phyloP scores from a whole-genome alignment of 768 basidiomycete species.

The Leccinum disarticulatum region DNA sequence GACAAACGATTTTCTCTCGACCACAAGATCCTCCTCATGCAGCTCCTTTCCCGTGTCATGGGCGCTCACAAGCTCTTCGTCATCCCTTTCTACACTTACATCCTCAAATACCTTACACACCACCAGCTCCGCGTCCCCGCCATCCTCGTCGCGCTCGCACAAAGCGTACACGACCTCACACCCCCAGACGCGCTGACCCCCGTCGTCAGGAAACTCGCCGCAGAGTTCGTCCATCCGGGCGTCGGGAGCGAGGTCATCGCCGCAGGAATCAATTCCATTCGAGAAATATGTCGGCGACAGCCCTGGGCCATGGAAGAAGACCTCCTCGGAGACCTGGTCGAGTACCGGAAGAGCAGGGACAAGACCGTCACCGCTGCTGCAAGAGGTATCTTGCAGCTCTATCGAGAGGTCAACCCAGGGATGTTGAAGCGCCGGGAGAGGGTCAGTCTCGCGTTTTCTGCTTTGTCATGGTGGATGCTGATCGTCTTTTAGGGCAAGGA shows the following conservation, averaged over 20 bases:
- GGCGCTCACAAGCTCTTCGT: conserved; percentile 91
- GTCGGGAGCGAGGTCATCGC: conserved; percentile 94
- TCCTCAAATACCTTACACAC: conserved; percentile 90
- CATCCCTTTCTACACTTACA: conserved; percentile 93
- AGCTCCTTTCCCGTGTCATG: conserved; percentile 92
- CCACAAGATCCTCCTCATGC: conserved; percentile 97
- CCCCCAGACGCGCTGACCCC: conserved; percentile 92
- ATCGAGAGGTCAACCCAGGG: conserved; percentile 93
- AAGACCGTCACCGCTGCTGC: conserved; percentile 91
- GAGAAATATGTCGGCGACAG: conserved; percentile 92
- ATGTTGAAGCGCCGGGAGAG: conserved; percentile 88
- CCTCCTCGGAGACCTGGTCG: conserved; percentile 85
- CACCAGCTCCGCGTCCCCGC: conserved; percentile 90
- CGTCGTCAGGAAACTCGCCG: conserved; percentile 86
- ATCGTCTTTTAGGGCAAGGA: conserved; percentile 71
- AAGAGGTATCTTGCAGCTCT: conserved; percentile 83
- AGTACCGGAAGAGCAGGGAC: conserved; percentile 93
- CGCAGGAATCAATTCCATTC: conserved; percentile 93
- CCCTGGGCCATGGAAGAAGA: conserved; percentile 98
- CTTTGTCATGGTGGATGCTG: not conserved
- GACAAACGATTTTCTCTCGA: conserved; percentile 96
- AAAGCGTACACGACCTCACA: conserved; percentile 92
- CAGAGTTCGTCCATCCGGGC: conserved; percentile 97
- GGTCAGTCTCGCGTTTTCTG: conserved; percentile 40
- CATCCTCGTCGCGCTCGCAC: conserved; percentile 91